These are phyloP conservation scores for Coemansia biformis DNA, from an alignment of 192 early-diverging fungal species.

Conservation along the genomic window DNA sequence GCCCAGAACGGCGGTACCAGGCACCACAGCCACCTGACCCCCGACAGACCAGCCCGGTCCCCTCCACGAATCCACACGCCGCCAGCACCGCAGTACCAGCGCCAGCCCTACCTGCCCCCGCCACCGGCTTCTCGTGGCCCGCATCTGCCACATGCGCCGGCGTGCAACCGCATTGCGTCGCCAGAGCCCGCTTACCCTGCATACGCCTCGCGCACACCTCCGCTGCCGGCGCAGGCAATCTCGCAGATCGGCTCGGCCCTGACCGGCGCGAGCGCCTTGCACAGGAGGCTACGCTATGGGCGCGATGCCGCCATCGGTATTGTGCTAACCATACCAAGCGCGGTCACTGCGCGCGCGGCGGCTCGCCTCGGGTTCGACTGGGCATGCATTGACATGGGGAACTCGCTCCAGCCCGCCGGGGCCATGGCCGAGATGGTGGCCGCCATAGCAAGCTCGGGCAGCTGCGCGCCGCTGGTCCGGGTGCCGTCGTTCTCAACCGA, in stretches of 20 bases:
- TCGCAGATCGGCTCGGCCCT: not conserved
- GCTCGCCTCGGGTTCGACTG: conserved; percentile 42
- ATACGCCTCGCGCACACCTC: too few species aligned
- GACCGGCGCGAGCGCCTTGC: conserved; percentile 5
- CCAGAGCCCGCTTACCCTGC: conserved; percentile 1
- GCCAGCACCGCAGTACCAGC: not conserved
- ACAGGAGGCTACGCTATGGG: conserved; percentile 19
- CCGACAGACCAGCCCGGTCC: not conserved
- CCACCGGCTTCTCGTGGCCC: too few species aligned
- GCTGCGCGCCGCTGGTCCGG: conserved; percentile 33
- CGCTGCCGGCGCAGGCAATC: not conserved
- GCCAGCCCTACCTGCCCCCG: conserved; percentile 4
- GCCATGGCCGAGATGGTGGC: conserved; percentile 43
- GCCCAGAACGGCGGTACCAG: conserved; percentile 6
- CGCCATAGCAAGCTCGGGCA: conserved; percentile 18
- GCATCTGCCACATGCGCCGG: conserved; percentile 10
- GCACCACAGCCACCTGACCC: not conserved
- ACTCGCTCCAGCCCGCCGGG: conserved; percentile 21
- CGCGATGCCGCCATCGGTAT: conserved; percentile 25
- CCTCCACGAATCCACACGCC: conserved; percentile 8
- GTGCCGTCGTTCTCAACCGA: conserved; percentile 30
- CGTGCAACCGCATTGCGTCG: conserved; percentile 1
- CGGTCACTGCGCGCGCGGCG: conserved; percentile 19
- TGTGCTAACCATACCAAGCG: conserved; percentile 36
- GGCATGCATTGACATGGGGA: conserved; percentile 39